These are phyloP conservation scores for Termitomyces sp. DNA, from an alignment of 768 basidiomycete genomes.

Conservation along the genomic window DNA sequence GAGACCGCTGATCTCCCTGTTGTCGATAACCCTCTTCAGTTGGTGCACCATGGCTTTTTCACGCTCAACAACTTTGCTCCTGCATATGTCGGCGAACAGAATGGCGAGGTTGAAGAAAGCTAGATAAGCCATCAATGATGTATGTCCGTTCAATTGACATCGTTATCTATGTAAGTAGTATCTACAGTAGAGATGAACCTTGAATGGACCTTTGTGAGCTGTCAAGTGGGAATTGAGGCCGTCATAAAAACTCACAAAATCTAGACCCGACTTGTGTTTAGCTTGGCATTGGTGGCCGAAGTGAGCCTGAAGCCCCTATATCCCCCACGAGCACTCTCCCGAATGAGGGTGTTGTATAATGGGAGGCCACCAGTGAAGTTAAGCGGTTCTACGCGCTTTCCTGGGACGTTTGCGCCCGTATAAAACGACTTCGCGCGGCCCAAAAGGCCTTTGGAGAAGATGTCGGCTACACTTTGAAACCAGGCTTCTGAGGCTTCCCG, in stretches of 20 bases:
- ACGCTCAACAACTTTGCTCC: no score
- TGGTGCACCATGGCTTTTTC: no score
- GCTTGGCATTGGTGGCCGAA: neutral
- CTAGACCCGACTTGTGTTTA: neutral
- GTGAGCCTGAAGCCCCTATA: slow-evolving; percentile 11
- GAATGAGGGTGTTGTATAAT: slow-evolving; percentile 12
- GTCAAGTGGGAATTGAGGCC: no score
- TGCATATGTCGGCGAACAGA: no score
- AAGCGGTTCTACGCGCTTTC: slow-evolving; percentile 16
- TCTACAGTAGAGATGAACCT: no score
- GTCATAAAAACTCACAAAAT: neutral
- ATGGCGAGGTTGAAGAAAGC: no score
- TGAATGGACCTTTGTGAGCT: no score
- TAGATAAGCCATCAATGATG: no score
- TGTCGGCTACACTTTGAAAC: slow-evolving; percentile 10
- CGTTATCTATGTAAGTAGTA: neutral
- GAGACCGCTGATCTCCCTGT: no score
- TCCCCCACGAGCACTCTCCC: slow-evolving; percentile 13
- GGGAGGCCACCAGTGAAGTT: slow-evolving; percentile 20
- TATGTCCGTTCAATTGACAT: no score
- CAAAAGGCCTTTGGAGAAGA: slow-evolving; percentile 11
- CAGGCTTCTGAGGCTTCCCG: slow-evolving; percentile 11
- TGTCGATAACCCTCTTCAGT: no score
- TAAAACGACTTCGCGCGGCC: slow-evolving; percentile 20
- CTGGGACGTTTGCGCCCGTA: slow-evolving; percentile 20